Evolutionary conservation across 345 rosid species (phyloP), one percentile per base, ranked within the genome.

Genomic region (Stellera chamaejasme): DNA sequence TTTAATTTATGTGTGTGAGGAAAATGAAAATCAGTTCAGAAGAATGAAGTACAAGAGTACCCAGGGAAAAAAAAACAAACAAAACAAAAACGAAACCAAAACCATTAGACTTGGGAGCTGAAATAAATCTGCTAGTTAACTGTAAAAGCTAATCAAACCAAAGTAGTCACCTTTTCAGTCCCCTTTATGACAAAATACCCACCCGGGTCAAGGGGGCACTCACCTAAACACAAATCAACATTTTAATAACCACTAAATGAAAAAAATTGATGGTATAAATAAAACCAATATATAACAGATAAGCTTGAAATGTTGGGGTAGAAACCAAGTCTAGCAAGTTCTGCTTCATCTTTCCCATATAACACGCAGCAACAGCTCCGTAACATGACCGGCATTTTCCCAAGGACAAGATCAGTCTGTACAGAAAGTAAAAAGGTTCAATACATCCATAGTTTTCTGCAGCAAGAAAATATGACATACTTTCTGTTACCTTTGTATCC

Each of bases 191-290:
- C 51, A 69, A 92, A 92, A 80, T 92, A 92, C 52, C 97, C 97
- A 55, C 98, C 97, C 52, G 97, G 95, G 66, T 92, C 98, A 52
- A 86, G 87, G 67, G 96, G 98, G 66, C 98, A 92, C 76, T 92
- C 98, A 66, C 98, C 98, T 92, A 51, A 62, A 64, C 42, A 8
- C 68, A 68, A 62, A 57, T 48, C 36, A 19, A 53, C 50, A 50
- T 56, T 51, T 57, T 61, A 12, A 65, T 4, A 32, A 52, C 55
- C 42, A 60, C 51, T 46, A 13, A 43, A 45, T 56, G n/a, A 57
- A 57, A 26, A 19, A 25, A 48, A 16, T n/a, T 3, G 41, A 45
- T 48, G 10, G 36, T 49, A 19, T 36, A 45, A 45, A 8, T 5
- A 32, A 32, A 8, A 32, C 2, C 0, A 32, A 32, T 5, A 32